Evolutionary conservation across 2,329 filamentous ascomycete genomes (phyloP), one percentile per base, ranked within the genome.

Genomic region (Alternaria ethzedia): DNA sequence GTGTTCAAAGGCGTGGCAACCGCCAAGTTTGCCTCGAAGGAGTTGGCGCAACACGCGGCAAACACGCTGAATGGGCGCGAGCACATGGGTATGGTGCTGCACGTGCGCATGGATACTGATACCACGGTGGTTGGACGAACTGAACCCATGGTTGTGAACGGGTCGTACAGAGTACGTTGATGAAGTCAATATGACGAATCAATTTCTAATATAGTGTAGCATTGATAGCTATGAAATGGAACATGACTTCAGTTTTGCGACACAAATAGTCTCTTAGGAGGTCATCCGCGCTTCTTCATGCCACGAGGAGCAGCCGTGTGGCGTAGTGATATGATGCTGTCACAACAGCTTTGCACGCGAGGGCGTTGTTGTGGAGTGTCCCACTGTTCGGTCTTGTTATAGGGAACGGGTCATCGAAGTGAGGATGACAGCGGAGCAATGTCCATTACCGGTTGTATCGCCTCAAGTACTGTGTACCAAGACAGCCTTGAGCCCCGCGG

Each of bases 61-160:
- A 55, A 63, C 13, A 57, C 57, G 15, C 69, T 81, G 20, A 72
- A 81, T 50, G 54, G 69, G 26, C 65, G n/a, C 41, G 43, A 63
- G 21, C 74, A 78, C 63, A 73, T 74, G 70, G 76, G 72, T 5
- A 77, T 72, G 72, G 71, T 55, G 12, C 61, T 81, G 46, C 72
- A 65, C 20, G 77, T 78, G 20, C 77, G 78, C 47, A 66, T 79
- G 57, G 78, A 79, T 52, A 74, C 69, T 7, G 75, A 80, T 11
- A 68, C 73, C 7, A 80, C 78, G 3, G 65, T 77, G 15, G 72
- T 81, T 46, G 76, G 75, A 17, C 70, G 72, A 26, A 60, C 74
- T 41, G 70, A 69, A 41, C 77, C 77, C 25, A 65, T 72, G 28
- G 71, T 78, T 44, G 75, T 72, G 26, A 73, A 78, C 60, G 75